Percentiles rank a stretch among this genome's conserved stretches.
These are phyloP conservation scores for Boletus smithii DNA, from an alignment of 1,284 basidiomycete genomes.

Conservation along the genomic window DNA sequence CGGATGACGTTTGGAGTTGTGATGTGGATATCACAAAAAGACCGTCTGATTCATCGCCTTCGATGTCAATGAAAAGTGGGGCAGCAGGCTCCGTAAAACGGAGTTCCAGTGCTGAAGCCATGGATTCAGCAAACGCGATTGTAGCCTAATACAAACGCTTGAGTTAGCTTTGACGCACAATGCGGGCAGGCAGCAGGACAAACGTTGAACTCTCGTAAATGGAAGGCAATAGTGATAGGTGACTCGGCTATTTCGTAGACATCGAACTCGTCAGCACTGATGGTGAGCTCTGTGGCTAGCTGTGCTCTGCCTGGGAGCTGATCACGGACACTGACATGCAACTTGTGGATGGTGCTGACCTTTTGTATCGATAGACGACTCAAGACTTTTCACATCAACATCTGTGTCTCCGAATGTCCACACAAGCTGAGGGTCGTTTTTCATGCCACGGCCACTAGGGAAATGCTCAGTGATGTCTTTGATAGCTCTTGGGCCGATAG, in stretches of 20 bases:
- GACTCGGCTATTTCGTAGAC: slow-evolving; percentile 59
- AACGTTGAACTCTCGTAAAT: slow-evolving; percentile 79
- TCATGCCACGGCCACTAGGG: slow-evolving; percentile 54
- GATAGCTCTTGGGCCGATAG: slow-evolving; percentile 64
- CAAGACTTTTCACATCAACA: slow-evolving; percentile 64
- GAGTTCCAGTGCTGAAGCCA: slow-evolving; percentile 58
- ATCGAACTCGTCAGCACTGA: slow-evolving; percentile 75
- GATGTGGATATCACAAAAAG: slow-evolving; percentile 76
- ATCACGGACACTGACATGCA: not conserved
- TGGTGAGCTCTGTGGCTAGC: slow-evolving; percentile 66
- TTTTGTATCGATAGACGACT: slow-evolving; percentile 61
- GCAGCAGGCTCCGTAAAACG: slow-evolving; percentile 69
- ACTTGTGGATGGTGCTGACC: slow-evolving; percentile 38
- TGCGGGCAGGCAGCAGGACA: slow-evolving; percentile 7
- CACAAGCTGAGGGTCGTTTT: slow-evolving; percentile 69
- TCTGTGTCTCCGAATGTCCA: slow-evolving; percentile 70
- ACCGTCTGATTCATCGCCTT: slow-evolving; percentile 57
- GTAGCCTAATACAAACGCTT: slow-evolving; percentile 52
- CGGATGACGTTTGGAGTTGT: slow-evolving; percentile 42
- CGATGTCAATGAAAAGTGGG: slow-evolving; percentile 71
- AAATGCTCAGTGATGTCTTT: slow-evolving; percentile 82
- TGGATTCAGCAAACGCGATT: slow-evolving; percentile 70
- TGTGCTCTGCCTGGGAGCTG: slow-evolving; percentile 51
- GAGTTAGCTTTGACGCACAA: slow-evolving; percentile 3
- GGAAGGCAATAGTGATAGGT: slow-evolving; percentile 69